Base-by-base conservation (phyloP, 1,284 basidiomycete species). In the Lentinus polychrous region DNA sequence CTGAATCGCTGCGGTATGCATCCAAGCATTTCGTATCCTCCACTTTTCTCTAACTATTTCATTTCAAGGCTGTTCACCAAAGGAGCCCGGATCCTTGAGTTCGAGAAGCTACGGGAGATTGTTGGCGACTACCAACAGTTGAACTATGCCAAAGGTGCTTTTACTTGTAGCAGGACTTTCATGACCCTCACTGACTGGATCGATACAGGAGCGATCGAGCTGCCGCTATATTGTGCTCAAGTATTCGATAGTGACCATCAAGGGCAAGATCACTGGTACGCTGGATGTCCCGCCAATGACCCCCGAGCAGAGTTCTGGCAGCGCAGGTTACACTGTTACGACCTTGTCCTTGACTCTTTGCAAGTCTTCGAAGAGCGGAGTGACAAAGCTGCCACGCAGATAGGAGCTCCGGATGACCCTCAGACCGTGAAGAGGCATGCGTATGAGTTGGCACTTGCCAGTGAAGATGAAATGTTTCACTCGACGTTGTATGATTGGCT, bases 401-500 rank as follows among this genome's bases (percentile, higher is more conserved):
- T 64, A 15, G 49, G 55, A 37, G 50, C 58, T 20, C 53, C 62
- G 42, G 78, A 79, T 34, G 81, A 85, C 47, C 72, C 76, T 11
- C 86, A 90, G 54, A 72, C 76, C 20, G 77, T 87, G 14, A 76
- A 84, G 43, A 76, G 72, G 38, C 82, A 85, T 59, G 88, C 89
- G 0, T 91, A 90, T 61, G 81, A 86, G 37, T 73, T 93, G 49
- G 91, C 92, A 0, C 86, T 97, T 52, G 73, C 79, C 1, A 86
- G 86, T 52, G 78, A 87, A 45, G 95, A 99, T 64, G 85, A 92
- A 58, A 82, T 96, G 66, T 97, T 98, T 73, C 94, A 99, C 67
- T 93, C 87, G 35, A 86, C 85, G 41, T 66, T 99, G 52, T 99
- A 99, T 64, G 92, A 95, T 59, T 98, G 94, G 94, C 71, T 95